These are phyloP conservation scores for Pelargonium nanum DNA, from an alignment of 345 rosid species.

Conservation along the genomic window DNA sequence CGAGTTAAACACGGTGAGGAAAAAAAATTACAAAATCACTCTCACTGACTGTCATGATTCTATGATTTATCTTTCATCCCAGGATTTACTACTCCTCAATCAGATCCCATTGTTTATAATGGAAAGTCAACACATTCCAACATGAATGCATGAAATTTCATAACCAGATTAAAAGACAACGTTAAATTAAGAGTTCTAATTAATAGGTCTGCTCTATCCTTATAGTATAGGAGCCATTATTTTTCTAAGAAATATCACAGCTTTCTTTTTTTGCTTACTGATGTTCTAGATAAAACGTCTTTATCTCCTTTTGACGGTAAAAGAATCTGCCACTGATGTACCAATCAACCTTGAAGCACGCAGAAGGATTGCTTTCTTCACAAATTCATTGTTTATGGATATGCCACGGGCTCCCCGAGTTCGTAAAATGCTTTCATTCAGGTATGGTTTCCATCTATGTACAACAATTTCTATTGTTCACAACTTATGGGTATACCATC, in stretches of 20 bases:
- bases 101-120: background rate
- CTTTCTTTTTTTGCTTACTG: background rate
- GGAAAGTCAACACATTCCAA: background rate
- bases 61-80: background rate
- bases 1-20: background rate
- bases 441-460: constrained; percentile 30
- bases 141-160: background rate
- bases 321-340: constrained; percentile 80
- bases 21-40: background rate
- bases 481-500: no score
- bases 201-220: background rate
- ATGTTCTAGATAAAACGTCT: constrained; percentile 71
- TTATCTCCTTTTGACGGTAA: constrained; percentile 79
- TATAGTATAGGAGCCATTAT: background rate
- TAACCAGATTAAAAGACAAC: no score
- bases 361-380: constrained; percentile 83
- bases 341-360: constrained; percentile 97
- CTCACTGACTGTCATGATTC: background rate
- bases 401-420: constrained; percentile 94
- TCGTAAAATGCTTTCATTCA: constrained; percentile 92
- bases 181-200: no score
- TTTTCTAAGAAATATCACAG: background rate
- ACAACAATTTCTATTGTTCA: no score
- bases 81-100: background rate
- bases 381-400: constrained; percentile 93